phyloP scores from a whole-genome alignment of 1,284 basidiomycete genomes.

The Cryptococcus sp. region DNA sequence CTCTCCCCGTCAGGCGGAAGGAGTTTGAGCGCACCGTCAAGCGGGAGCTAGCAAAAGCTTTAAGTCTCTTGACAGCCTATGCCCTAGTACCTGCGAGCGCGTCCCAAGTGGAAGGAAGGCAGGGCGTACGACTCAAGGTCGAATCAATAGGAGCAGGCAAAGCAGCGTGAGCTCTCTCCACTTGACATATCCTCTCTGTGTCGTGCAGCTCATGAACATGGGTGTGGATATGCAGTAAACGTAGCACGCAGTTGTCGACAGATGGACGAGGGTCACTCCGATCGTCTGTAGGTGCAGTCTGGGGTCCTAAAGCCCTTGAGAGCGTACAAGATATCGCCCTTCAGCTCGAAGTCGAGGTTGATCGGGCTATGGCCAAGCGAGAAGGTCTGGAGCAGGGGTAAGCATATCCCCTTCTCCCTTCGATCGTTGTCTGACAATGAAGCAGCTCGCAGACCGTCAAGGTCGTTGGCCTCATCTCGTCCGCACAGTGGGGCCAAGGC shows the following conservation, averaged over 20 bases:
- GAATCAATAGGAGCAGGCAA: constrained; percentile 59
- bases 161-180: constrained; percentile 61
- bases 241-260: constrained; percentile 71
- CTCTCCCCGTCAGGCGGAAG: constrained; percentile 86
- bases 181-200: neutral
- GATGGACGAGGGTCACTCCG: constrained; percentile 65
- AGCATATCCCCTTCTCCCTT: constrained; percentile 8
- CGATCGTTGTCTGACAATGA: neutral
- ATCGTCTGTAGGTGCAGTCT: constrained; percentile 72
- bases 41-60: constrained; percentile 83
- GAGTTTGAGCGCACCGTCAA: constrained; percentile 89
- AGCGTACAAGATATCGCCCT: constrained; percentile 74
- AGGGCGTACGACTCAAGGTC: constrained; percentile 72
- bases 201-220: neutral
- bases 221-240: constrained; percentile 59
- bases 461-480: constrained; percentile 47
- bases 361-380: constrained; percentile 56
- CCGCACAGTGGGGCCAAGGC: constrained; percentile 59
- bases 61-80: constrained; percentile 82
- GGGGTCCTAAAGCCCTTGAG: constrained; percentile 79
- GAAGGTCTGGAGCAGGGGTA: constrained; percentile 41
- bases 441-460: constrained; percentile 35
- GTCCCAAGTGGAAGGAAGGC: constrained; percentile 50
- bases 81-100: constrained; percentile 70
- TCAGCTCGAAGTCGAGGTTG: constrained; percentile 67